These are phyloP conservation scores for Ilyonectria robusta DNA, from an alignment of 2,329 filamentous ascomycete species.

Conservation along the genomic window DNA sequence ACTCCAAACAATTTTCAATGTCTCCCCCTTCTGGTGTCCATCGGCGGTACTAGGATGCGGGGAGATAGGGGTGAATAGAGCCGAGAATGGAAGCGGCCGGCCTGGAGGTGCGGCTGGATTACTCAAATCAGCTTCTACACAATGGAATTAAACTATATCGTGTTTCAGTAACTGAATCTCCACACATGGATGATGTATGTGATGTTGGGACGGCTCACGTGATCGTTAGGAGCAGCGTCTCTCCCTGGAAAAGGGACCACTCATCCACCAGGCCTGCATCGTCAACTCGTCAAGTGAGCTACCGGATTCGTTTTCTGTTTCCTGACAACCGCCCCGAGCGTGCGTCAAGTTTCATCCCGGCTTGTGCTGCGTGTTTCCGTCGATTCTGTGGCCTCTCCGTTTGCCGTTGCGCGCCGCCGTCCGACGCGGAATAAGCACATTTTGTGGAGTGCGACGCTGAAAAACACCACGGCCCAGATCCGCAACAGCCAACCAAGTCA, in stretches of 20 bases:
- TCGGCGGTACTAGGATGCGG: background rate
- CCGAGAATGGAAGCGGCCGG: background rate
- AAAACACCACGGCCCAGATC: background rate
- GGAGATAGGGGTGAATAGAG: background rate
- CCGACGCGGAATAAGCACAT: background rate
- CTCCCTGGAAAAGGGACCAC: background rate
- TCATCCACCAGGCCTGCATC: background rate
- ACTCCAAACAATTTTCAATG: background rate
- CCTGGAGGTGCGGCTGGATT: background rate
- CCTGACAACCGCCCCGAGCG: background rate
- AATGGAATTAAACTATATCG: background rate
- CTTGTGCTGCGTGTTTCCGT: background rate
- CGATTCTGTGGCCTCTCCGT: background rate
- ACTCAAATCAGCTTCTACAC: background rate
- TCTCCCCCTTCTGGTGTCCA: background rate
- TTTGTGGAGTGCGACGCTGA: background rate
- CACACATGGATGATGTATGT: background rate
- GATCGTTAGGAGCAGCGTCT: background rate
- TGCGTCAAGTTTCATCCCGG: conserved; percentile 4
- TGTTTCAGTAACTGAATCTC: too few relatives aligned
- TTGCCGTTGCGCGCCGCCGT: background rate
- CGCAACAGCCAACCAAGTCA: background rate
- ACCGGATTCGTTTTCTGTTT: background rate
- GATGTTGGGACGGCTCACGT: conserved; percentile 2
- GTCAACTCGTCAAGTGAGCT: background rate